phyloP scores from a whole-genome alignment of 306 rosid genomes.

The Citrullus amarus region DNA sequence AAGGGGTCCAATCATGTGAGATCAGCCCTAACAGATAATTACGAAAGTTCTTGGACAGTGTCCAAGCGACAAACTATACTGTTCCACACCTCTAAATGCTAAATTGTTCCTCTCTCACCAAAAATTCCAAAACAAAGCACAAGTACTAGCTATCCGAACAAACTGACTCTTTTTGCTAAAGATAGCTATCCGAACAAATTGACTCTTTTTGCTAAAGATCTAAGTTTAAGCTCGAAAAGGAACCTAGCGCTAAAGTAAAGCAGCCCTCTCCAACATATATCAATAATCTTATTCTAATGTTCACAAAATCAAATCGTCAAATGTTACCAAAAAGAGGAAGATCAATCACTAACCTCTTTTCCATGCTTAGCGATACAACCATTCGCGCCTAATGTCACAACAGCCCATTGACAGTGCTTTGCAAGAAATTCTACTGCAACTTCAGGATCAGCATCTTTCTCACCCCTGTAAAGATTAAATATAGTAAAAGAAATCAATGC shows the following conservation, averaged over 20 bases:
- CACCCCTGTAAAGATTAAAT: slow-evolving; percentile 35
- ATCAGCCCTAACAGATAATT: not conserved
- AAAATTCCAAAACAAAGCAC: not conserved
- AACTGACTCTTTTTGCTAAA: not conserved
- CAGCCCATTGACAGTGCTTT: slow-evolving; percentile 78
- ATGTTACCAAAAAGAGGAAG: not conserved
- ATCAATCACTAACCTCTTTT: slow-evolving; percentile 46
- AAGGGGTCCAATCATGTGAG: not conserved
- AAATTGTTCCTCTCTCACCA: not conserved
- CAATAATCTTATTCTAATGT: not conserved
- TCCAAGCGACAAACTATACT: not conserved
- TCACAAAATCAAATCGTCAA: not conserved
- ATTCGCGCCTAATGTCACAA: slow-evolving; percentile 68
- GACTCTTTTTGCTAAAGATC: not conserved
- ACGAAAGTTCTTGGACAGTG: not conserved
- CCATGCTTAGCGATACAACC: slow-evolving; percentile 95
- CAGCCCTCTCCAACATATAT: not conserved
- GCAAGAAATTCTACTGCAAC: slow-evolving; percentile 62
- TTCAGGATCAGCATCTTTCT: slow-evolving; percentile 36
- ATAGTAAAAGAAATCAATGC: slow-evolving; percentile 15
- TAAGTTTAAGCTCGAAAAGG: not conserved
- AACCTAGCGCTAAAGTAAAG: not conserved
- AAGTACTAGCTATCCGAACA: not conserved
- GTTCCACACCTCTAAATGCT: not conserved
- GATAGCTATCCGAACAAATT: not conserved